Conservation (phyloP, 202 grass and related monocot species). For the Dendrocalamus latiflorus region DNA sequence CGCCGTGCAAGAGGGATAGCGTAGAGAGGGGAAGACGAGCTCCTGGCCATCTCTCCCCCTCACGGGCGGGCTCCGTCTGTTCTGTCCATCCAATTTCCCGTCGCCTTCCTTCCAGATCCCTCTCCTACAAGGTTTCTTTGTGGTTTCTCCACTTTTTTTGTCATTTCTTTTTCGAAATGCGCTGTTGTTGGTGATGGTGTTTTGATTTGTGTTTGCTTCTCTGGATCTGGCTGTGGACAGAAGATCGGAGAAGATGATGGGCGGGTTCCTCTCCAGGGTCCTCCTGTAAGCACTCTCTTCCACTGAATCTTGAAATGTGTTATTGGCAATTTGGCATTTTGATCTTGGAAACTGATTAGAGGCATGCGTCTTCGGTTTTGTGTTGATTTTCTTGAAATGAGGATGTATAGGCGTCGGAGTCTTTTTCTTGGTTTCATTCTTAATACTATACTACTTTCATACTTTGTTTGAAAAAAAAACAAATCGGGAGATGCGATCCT, state of each 20-base stretch:
- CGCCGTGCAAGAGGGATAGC: no score
- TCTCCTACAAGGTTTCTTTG: slow-evolving; percentile 6
- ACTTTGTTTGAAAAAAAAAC: not conserved
- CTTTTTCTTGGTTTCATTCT: no score
- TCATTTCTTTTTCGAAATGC: not conserved
- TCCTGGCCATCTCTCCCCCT: no score
- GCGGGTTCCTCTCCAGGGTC: slow-evolving; percentile 71
- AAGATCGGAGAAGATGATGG: slow-evolving; percentile 75
- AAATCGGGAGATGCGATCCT: slow-evolving; percentile 13
- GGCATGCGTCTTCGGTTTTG: not conserved
- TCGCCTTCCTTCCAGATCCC: slow-evolving; percentile 33
- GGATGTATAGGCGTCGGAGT: no score
- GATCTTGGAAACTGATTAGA: not conserved
- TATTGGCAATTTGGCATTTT: slow-evolving; percentile 3
- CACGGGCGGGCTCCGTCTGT: no score
- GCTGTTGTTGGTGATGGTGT: not conserved
- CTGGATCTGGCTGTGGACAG: slow-evolving; percentile 64
- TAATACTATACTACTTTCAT: no score
- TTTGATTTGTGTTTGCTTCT: slow-evolving; percentile 29
- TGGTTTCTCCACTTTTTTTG: not conserved
- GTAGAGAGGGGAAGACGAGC: no score
- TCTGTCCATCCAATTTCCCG: slow-evolving; percentile 6
- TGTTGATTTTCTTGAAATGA: no score
- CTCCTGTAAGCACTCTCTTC: slow-evolving; percentile 48
- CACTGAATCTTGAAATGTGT: slow-evolving; percentile 34